A percentile compares a stretch with the other conserved stretches of the same genome.
phyloP scores from a whole-genome alignment of 768 basidiomycete species.

The Dentipellis sp. region DNA sequence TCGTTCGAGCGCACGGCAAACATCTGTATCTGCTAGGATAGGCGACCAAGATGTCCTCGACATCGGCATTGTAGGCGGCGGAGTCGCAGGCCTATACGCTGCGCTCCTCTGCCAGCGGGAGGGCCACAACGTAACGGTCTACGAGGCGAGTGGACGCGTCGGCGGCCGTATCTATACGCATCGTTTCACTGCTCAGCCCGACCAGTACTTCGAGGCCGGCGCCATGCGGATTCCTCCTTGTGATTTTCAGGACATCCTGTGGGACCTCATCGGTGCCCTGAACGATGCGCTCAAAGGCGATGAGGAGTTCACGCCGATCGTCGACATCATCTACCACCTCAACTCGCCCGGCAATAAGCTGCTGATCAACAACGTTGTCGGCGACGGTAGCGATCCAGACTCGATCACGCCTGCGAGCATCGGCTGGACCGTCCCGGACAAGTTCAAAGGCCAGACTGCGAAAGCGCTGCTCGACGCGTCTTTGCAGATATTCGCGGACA shows the following conservation, averaged over 20 bases:
- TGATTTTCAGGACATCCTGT: constrained; percentile 5
- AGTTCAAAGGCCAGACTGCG: constrained; percentile 3
- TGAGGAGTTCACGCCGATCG: constrained; percentile 5
- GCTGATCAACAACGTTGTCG: constrained; percentile 4
- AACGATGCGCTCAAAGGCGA: not conserved
- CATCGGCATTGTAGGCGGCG: not conserved
- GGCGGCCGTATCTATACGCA: not conserved
- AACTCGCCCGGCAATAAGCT: constrained; percentile 9
- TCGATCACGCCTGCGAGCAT: constrained; percentile 4
- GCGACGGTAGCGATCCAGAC: not conserved
- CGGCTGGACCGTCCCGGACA: constrained; percentile 6
- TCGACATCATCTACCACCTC: constrained; percentile 9
- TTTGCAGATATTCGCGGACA: constrained; percentile 6
- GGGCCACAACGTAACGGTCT: not conserved
- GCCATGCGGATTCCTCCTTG: constrained; percentile 15
- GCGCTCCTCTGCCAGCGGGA: not conserved
- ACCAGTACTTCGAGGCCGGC: constrained; percentile 12
- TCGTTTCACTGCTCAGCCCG: not conserved
- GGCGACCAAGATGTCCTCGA: too few species aligned
- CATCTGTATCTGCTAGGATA: too few species aligned
- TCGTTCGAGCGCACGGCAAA: too few species aligned
- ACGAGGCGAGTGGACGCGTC: not conserved
- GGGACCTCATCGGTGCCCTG: constrained; percentile 7
- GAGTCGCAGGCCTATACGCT: not conserved
- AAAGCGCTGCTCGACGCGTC: constrained; percentile 8